Evolutionary conservation across 345 rosid genomes (phyloP).

Genomic region (Schrenkiella parvula): DNA sequence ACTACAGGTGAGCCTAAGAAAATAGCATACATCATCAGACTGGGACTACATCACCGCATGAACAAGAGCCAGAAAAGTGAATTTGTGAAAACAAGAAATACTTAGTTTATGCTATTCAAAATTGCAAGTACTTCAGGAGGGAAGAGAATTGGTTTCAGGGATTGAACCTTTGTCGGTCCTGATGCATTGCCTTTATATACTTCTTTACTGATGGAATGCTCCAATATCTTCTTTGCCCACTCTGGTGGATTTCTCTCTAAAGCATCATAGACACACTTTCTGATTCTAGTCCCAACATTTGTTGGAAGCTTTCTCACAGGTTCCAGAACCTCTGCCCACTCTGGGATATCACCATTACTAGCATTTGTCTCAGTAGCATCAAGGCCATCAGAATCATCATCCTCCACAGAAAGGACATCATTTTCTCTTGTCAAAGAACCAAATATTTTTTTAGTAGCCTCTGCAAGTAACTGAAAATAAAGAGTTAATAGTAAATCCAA

Average conservation of each 20-base stretch:
- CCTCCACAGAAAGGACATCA: constrained; percentile 62
- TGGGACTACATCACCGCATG: neutral
- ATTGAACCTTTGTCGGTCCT: constrained; percentile 93
- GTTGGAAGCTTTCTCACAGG: constrained; percentile 97
- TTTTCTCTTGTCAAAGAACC: constrained; percentile 55
- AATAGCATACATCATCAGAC: constrained; percentile 5
- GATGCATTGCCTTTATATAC: constrained; percentile 99
- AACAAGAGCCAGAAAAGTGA: constrained; percentile 1
- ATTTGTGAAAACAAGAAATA: neutral
- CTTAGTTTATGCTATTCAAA: constrained; percentile 12
- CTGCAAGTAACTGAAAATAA: constrained; percentile 91
- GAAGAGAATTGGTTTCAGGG: constrained; percentile 16
- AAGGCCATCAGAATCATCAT: constrained; percentile 52
- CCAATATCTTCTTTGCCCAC: constrained; percentile 83
- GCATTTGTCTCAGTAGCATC: constrained; percentile 46
- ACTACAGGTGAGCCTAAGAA: constrained; percentile 1
- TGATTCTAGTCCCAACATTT: constrained; percentile 96
- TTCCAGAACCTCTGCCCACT: constrained; percentile 77
- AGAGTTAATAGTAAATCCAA: constrained; percentile 24
- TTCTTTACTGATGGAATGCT: constrained; percentile 91
- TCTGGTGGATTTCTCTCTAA: constrained; percentile 80
- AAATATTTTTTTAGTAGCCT: constrained; percentile 71
- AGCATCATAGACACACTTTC: constrained; percentile 87
- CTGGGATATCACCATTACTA: constrained; percentile 61
- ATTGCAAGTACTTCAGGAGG: constrained; percentile 11